phyloP scores from a whole-genome alignment of 208 protist species.

The Crithidia acanthocephali region DNA sequence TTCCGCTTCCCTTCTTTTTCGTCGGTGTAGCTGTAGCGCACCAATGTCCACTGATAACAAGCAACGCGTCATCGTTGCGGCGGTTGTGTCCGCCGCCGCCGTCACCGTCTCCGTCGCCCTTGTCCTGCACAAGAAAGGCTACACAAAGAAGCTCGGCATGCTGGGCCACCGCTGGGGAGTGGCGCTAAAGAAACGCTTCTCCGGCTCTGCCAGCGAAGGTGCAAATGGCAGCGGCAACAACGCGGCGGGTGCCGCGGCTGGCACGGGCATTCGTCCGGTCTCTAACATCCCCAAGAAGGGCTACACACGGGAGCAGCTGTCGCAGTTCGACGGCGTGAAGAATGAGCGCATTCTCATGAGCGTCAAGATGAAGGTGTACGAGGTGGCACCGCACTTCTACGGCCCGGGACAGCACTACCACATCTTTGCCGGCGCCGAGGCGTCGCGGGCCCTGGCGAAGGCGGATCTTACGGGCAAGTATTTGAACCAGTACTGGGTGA shows the following conservation, averaged over 20 bases:
- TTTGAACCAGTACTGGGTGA: conserved; percentile 79
- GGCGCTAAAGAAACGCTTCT: conserved; percentile 17
- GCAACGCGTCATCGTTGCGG: conserved; percentile 22
- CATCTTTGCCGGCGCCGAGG: conserved; percentile 81
- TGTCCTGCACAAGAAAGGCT: conserved; percentile 33
- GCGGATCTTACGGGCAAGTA: conserved; percentile 58
- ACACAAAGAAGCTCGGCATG: conserved; percentile 31
- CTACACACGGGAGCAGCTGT: conserved; percentile 75
- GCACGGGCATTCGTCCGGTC: conserved; percentile 64
- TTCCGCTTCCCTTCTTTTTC: neutral
- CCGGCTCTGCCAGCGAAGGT: neutral
- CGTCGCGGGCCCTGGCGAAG: conserved; percentile 68
- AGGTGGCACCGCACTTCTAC: conserved; percentile 87
- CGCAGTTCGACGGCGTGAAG: conserved; percentile 70
- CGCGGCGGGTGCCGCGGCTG: neutral
- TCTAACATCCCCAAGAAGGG: conserved; percentile 40
- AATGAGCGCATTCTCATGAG: conserved; percentile 71
- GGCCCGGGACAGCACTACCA: conserved; percentile 80
- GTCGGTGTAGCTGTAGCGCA: neutral
- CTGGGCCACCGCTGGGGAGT: conserved; percentile 17
- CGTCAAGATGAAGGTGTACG: conserved; percentile 84
- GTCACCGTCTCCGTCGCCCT: conserved; percentile 21
- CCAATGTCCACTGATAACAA: conserved; percentile 26
- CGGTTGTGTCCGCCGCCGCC: conserved; percentile 24
- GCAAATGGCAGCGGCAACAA: conserved; percentile 1